A percentile compares a stretch with the other conserved stretches of the same genome.
phyloP scores from a whole-genome alignment of 208 protist species.

The Trypanosoma avium region DNA sequence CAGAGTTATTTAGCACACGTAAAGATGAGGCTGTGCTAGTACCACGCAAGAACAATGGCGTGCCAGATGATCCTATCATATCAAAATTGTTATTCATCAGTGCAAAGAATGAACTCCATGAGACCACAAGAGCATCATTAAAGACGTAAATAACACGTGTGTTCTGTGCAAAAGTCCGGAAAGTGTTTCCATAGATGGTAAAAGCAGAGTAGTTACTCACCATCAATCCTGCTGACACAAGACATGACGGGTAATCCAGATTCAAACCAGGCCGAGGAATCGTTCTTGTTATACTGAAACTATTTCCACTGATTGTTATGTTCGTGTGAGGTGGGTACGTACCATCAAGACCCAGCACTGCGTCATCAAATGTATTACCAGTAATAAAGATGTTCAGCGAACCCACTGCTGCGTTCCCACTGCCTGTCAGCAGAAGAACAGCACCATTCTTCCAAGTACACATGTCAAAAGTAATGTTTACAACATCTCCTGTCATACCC shows the following conservation, averaged over 20 bases:
- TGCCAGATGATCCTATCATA: neutral
- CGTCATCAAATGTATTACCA: constrained; percentile 11
- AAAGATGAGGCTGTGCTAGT: neutral
- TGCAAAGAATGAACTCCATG: constrained; percentile 9
- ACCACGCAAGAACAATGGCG: neutral
- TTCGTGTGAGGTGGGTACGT: constrained; percentile 16
- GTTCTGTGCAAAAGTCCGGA: neutral
- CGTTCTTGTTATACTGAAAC: constrained; percentile 7
- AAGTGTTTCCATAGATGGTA: neutral
- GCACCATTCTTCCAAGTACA: constrained; percentile 9
- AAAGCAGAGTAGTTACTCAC: constrained; percentile 7
- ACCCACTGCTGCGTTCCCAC: neutral
- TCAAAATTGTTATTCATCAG: constrained; percentile 3
- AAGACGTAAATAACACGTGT: neutral
- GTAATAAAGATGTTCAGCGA: constrained; percentile 9
- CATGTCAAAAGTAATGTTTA: constrained; percentile 15
- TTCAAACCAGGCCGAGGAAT: neutral
- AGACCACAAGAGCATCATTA: neutral
- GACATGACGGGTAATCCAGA: neutral
- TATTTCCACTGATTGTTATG: constrained; percentile 10
- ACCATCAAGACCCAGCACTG: constrained; percentile 4
- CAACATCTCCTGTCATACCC: constrained; percentile 9
- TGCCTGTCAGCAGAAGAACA: neutral
- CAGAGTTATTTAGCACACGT: constrained; percentile 10
- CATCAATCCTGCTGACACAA: neutral